phyloP scores from a whole-genome alignment of 352 stramenopile genomes.

The Phytophthora chlamydospora region DNA sequence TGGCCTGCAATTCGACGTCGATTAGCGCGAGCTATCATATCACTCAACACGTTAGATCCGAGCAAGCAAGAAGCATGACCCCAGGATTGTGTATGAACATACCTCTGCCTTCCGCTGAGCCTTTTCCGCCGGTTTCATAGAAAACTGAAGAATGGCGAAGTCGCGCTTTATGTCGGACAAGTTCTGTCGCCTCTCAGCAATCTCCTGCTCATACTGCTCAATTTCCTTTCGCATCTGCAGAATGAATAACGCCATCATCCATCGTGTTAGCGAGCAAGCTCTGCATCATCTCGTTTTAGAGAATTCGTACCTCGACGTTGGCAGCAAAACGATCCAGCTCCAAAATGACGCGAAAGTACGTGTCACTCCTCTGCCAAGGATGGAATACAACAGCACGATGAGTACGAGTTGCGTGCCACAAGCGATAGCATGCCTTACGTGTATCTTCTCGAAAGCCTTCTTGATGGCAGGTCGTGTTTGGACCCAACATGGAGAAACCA shows the following conservation, averaged over 20 bases:
- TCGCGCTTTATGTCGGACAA: slow-evolving; percentile 46
- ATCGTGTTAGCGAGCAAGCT: background rate
- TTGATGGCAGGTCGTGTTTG: slow-evolving; percentile 62
- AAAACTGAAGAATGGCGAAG: slow-evolving; percentile 53
- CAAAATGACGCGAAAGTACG: slow-evolving; percentile 57
- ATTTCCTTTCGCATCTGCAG: slow-evolving; percentile 63
- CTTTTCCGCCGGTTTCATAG: slow-evolving; percentile 53
- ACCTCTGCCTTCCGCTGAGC: slow-evolving; percentile 68
- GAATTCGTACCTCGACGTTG: slow-evolving; percentile 48
- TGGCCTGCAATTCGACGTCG: slow-evolving; percentile 72
- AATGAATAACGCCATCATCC: background rate
- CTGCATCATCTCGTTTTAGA: background rate
- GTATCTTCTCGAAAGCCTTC: slow-evolving; percentile 69
- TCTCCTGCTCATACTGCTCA: slow-evolving; percentile 62
- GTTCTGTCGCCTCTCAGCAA: slow-evolving; percentile 42
- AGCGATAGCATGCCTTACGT: slow-evolving; percentile 37
- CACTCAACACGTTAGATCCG: slow-evolving; percentile 3
- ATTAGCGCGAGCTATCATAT: slow-evolving; percentile 59
- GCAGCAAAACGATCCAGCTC: slow-evolving; percentile 70
- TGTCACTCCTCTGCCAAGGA: slow-evolving; percentile 55
- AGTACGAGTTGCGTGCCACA: slow-evolving; percentile 3
- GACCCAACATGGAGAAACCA: slow-evolving; percentile 73
- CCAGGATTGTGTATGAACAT: background rate
- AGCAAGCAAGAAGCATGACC: too few relatives aligned
- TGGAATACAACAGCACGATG: slow-evolving; percentile 3